These are phyloP conservation scores for Tulasnella sp. DNA, from an alignment of 768 basidiomycete genomes.

Conservation along the genomic window DNA sequence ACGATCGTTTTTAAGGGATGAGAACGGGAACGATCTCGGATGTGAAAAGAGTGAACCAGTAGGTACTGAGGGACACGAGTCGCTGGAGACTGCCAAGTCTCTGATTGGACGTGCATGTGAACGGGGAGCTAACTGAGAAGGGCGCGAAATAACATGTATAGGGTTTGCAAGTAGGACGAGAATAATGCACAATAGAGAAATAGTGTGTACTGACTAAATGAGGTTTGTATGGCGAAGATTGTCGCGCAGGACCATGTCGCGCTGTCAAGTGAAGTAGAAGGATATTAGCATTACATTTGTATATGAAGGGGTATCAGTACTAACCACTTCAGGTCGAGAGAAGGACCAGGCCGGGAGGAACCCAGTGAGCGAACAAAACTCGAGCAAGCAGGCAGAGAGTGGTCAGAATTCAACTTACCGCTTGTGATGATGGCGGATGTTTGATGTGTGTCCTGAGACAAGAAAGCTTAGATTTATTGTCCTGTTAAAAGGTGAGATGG, in stretches of 20 bases:
- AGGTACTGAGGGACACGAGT: too few relatives aligned
- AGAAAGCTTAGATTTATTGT: neutral
- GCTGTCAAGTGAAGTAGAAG: neutral
- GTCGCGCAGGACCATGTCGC: slow-evolving; percentile 13
- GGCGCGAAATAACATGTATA: too few relatives aligned
- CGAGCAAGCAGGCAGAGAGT: neutral
- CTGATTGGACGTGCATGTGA: too few relatives aligned
- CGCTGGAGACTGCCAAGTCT: too few relatives aligned
- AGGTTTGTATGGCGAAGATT: slow-evolving; percentile 13
- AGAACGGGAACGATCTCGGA: too few relatives aligned
- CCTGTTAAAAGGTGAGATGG: neutral
- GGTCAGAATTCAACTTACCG: neutral
- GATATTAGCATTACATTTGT: neutral
- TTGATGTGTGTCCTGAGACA: slow-evolving; percentile 9
- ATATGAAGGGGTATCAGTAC: neutral
- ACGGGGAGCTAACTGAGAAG: too few relatives aligned
- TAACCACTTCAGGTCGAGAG: neutral
- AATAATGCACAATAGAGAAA: too few relatives aligned
- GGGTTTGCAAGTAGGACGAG: too few relatives aligned
- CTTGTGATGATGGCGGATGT: slow-evolving; percentile 10
- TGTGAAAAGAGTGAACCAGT: too few relatives aligned
- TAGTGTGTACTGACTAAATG: neutral
- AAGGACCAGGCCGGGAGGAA: neutral
- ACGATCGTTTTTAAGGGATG: too few relatives aligned
- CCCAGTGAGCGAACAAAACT: neutral